A percentile compares a stretch with the other conserved stretches of the same genome.
Conservation (phyloP, 768 basidiomycete genomes). For the Phanerochaete carnosa region DNA sequence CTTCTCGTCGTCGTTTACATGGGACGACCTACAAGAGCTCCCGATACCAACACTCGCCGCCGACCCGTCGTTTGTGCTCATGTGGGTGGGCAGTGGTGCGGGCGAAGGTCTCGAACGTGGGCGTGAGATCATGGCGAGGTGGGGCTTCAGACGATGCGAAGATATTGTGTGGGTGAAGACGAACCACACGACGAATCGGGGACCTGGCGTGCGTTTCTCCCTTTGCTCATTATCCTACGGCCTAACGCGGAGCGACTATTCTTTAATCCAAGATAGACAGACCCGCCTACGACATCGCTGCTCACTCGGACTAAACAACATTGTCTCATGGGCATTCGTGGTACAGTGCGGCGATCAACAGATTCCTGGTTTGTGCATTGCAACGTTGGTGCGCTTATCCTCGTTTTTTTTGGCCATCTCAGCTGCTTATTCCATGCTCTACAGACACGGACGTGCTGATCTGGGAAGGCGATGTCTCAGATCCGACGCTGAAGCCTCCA, state of each 20-base stretch:
- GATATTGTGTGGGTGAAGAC: slow-evolving; percentile 99
- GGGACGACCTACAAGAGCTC: slow-evolving; percentile 79
- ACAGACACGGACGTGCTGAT: slow-evolving; percentile 94
- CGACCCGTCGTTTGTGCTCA: slow-evolving; percentile 90
- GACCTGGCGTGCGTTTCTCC: slow-evolving; percentile 61
- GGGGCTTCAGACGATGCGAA: slow-evolving; percentile 94
- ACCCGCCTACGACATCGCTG: slow-evolving; percentile 81
- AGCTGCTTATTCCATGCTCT: neutral
- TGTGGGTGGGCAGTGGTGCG: slow-evolving; percentile 94
- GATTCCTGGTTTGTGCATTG: slow-evolving; percentile 98
- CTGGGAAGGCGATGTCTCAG: slow-evolving; percentile 88
- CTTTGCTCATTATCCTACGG: neutral
- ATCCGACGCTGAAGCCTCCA: slow-evolving; percentile 86
- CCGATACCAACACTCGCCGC: slow-evolving; percentile 81
- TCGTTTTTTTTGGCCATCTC: slow-evolving; percentile 1
- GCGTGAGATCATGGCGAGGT: slow-evolving; percentile 83
- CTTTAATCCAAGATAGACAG: slow-evolving; percentile 47
- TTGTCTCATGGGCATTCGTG: slow-evolving; percentile 95
- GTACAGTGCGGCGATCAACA: slow-evolving; percentile 90
- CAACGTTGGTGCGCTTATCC: slow-evolving; percentile 73
- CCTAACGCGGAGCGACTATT: neutral
- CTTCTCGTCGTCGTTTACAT: slow-evolving; percentile 80
- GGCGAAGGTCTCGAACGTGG: slow-evolving; percentile 91
- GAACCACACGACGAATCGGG: slow-evolving; percentile 67
- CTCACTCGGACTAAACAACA: slow-evolving; percentile 92